Base-by-base conservation (phyloP, 2,329 filamentous ascomycete genomes). In the Trichothecium roseum region DNA sequence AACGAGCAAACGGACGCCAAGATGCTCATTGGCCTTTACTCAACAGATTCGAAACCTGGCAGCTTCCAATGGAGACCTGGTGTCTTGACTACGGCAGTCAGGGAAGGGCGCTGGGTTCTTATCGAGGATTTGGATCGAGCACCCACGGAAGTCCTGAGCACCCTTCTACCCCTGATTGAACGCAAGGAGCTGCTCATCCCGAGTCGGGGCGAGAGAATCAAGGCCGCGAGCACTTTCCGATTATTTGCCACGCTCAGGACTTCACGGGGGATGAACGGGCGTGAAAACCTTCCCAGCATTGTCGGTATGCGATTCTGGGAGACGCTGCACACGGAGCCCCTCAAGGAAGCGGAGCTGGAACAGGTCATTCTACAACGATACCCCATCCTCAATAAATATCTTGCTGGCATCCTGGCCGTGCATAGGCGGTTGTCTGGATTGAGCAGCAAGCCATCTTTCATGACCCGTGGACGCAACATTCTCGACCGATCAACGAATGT, bases 1-100 rank as follows among this genome's bases (percentile, higher is more conserved):
- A 98, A 98, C 53, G 91, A 96, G 58, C 93, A 99, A 57, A 96
- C 88, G 3, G 91, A 99, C 59, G 88, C 89, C 1, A 99, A 98
- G 58, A 84, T 94, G 64, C 74, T 99, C 28, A 77, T 98, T 42
- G 91, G 91, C 4, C 77, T 96, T 54, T 96, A 99, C 59, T 84
- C 89, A 2, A 91, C 87, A 16, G 88, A 87, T 39, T 76, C 82
- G 13, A 83, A 81, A 41, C 88, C 87, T 1, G 88, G 88, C 2
- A 88, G 84, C 8, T 98, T 98, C 54, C 74, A 76, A 34, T 99
- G 91, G 91, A 78, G 84, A 40, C 77, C 91, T 3, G 91, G 91
- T 59, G 84, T 96, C 15, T 65, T 99, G 46, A 95, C 91, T 0
- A 94, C 86, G 20, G 93, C 93, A 26, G 87, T 96, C 3, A 81